Base-by-base conservation (phyloP, 129 eudicot genomes). In the Arctium lappa region DNA sequence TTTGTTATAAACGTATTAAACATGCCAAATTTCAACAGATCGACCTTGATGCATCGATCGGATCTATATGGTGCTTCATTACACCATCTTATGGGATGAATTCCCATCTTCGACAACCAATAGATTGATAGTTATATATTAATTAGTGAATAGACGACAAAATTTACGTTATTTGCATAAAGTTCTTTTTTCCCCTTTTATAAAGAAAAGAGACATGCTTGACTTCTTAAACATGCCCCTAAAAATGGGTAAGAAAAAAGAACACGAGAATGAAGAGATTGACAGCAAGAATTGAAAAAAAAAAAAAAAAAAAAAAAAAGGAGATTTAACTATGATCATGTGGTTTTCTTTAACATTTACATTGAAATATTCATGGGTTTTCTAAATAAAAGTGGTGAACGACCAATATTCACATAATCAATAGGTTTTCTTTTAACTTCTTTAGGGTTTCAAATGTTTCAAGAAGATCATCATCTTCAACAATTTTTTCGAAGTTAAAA, bases 261-360 rank as follows among this genome's bases (percentile, higher is more conserved):
- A 63, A 37, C 81, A 77, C 81, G 81, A 77, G 73, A 60, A 56
- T 36, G 71, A 60, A 77, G 72, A 62, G 73, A 65, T 77, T 77
- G 81, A 34, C 81, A 77, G 81, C 50, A 62, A 77, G 72, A 33
- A 33, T 33, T 33, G 36, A 33, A 33, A 33, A 33, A 33, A 33
- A 33, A 2, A 2, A 2, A 0, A n/a, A n/a, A n/a, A n/a, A n/a
- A n/a, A n/a, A n/a, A 53, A 56, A 77, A 77, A 77, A 56, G n/a
- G n/a, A 77, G 50, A 16, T 15, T 34, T 62, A 46, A 9, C 10
- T 46, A 60, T 60, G 68, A 62, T 37, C 73, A 60, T 77, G 81
- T 62, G 81, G 37, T 62, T 62, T 62, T 77, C 56, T 77, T 76
- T 31, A 42, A 32, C 27, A 6, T 76, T 31, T 56, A 53, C 60